phyloP scores from a whole-genome alignment of 2,329 filamentous ascomycete genomes.

The Sporothrix dimorphospora region DNA sequence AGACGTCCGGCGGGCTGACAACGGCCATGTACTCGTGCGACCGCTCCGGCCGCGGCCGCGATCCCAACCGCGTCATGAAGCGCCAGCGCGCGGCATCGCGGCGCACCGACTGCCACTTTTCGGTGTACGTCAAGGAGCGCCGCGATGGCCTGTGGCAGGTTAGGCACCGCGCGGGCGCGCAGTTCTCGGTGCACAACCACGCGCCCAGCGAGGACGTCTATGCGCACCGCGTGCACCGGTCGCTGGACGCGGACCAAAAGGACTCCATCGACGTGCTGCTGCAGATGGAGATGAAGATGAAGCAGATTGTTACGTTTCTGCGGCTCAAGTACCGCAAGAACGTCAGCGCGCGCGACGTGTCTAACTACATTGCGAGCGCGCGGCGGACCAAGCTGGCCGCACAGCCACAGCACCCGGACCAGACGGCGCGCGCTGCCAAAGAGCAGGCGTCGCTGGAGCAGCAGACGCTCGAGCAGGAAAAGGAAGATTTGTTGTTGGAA shows the following conservation, averaged over 20 bases:
- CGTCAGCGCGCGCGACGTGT: conserved; percentile 28
- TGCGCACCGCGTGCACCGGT: conserved; percentile 29
- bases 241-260: conserved; percentile 31
- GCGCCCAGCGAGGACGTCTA: conserved; percentile 28
- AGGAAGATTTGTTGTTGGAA: conserved; percentile 27
- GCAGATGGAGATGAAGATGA: conserved; percentile 29
- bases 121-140: conserved; percentile 28
- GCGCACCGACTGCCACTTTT: conserved; percentile 30
- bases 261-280: conserved; percentile 28
- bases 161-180: conserved; percentile 25
- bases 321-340: conserved; percentile 31
- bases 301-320: conserved; percentile 30
- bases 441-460: conserved; percentile 19
- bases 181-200: conserved; percentile 31
- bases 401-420: conserved; percentile 2
- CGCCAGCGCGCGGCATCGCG: conserved; percentile 28
- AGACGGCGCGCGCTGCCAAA: neutral
- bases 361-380: conserved; percentile 30
- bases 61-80: conserved; percentile 29
- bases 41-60: conserved; percentile 25
- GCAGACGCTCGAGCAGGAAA: conserved; percentile 21
- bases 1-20: conserved; percentile 28
- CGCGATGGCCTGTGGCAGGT: conserved; percentile 29
- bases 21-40: conserved; percentile 29
- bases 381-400: conserved; percentile 18